Percentiles rank a stretch among this genome's conserved stretches.
Conservation (phyloP, 176 grass and related monocot genomes). For the Miscanthus lutarioriparius region DNA sequence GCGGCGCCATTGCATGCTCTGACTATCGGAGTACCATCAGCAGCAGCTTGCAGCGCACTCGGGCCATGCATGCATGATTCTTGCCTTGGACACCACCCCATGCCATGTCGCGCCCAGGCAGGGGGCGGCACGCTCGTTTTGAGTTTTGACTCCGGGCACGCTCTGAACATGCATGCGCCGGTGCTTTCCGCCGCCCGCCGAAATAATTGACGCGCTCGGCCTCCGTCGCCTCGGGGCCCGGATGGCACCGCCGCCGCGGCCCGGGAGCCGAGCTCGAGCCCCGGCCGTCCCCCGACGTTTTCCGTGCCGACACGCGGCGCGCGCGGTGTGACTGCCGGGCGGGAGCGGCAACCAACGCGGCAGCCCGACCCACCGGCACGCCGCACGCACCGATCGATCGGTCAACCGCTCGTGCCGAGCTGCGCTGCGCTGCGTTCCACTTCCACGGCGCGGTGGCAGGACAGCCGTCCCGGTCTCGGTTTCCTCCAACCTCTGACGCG, state of each 20-base stretch:
- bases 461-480: conserved; percentile 14
- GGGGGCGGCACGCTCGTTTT: neutral
- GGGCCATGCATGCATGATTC: neutral
- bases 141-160: too few species aligned
- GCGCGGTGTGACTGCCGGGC: neutral
- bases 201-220: neutral
- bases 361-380: neutral
- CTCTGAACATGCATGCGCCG: neutral
- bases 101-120: conserved; percentile 6
- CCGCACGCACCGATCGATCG: neutral
- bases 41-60: neutral
- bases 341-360: neutral
- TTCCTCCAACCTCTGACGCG: neutral
- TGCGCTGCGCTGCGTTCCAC: neutral
- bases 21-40: neutral
- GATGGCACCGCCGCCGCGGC: neutral
- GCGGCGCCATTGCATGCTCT: neutral
- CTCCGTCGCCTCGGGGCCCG: neutral
- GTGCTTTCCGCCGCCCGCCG: neutral
- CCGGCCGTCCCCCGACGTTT: neutral
- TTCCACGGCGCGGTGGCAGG: neutral
- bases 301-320: conserved; percentile 8
- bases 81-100: conserved; percentile 33
- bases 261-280: neutral
- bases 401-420: conserved; percentile 3